Evolutionary conservation across 139 green algal genomes (phyloP), one percentile per base, ranked within the genome.

Genomic region (Pseudopediastrum boryanum): DNA sequence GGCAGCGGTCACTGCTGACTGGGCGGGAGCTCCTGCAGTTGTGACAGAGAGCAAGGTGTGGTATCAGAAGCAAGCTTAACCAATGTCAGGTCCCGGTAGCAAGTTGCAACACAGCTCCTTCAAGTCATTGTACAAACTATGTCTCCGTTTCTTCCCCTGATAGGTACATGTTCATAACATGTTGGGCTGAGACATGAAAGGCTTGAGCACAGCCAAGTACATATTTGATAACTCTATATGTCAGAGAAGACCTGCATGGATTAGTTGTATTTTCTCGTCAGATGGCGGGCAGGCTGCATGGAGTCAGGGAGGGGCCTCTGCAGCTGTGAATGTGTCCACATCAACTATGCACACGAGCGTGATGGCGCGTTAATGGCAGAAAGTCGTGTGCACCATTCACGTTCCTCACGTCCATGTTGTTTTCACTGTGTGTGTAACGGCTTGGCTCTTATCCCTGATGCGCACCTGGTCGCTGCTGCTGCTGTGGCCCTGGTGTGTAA

Each of bases 391-490:
- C 64, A 56, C 12, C 35, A 56, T 9, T 66, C 23, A 29, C 56
- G 35, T 12, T 39, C 56, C 48, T 27, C 16, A 19, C 48, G 48
- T 19, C 16, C 48, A 19, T 19, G 48, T 19, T 16, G 48, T 19
- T 16, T 58, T n/a, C n/a, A n/a, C n/a, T n/a, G 48, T 19, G 48
- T 19, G 48, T 19, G 48, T 19, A 58, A 27, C 48, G 16, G 48
- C 48, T 27, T 27, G 48, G 9, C 25, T 23, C 8, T 69, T 27
- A 13, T 69, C 25, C 29, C 61, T 36, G 3, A 33, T 48, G 41
- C 84, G 0, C 39, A 89, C 86, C 86, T 83, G 84, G 39, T 10
- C 77, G 82, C 71, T 89, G 84, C 61, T 91, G 84, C 72, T 88
- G 81, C 2, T 78, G 86, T 10, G 71, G 59, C 5, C 83, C 67